Conservation (phyloP, 768 basidiomycete genomes). For the Russula olivacea region DNA sequence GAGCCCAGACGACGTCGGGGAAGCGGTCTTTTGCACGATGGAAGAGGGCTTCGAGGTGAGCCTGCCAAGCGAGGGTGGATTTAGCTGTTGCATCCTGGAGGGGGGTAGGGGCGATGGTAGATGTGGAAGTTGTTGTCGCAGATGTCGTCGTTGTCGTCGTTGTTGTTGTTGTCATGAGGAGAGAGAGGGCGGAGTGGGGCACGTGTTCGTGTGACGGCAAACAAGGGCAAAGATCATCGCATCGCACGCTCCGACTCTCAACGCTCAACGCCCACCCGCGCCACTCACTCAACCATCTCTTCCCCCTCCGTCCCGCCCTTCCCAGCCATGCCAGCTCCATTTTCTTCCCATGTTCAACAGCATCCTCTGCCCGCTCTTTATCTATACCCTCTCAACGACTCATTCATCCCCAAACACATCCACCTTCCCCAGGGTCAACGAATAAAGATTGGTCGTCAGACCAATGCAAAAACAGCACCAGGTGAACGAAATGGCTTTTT, state of each 20-base stretch:
- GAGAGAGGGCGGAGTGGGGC: not conserved
- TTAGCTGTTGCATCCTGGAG: conserved; percentile 59
- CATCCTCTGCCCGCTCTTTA: conserved; percentile 34
- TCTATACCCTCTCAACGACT: conserved; percentile 89
- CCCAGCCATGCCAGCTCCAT: conserved; percentile 20
- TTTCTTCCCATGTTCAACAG: conserved; percentile 19
- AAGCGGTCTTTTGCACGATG: conserved; percentile 83
- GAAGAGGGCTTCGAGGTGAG: conserved; percentile 74
- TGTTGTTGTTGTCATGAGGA: conserved; percentile 9
- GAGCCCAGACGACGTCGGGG: conserved; percentile 95
- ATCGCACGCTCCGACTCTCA: not conserved
- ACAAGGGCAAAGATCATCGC: not conserved
- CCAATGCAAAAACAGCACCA: conserved; percentile 91
- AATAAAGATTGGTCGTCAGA: conserved; percentile 92
- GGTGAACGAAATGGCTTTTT: conserved; percentile 94
- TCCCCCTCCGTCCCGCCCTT: not conserved
- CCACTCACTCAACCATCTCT: conserved; percentile 4
- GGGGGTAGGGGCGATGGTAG: conserved; percentile 34
- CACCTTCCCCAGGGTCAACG: conserved; percentile 60
- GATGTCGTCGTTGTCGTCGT: not conserved
- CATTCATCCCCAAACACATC: conserved; percentile 92
- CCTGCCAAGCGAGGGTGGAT: conserved; percentile 72
- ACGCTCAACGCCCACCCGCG: conserved; percentile 7
- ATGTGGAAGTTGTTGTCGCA: not conserved
- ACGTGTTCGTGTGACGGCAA: conserved; percentile 19